Conservation (phyloP, 2,329 filamentous ascomycete genomes). For the Aschersonia sp. region DNA sequence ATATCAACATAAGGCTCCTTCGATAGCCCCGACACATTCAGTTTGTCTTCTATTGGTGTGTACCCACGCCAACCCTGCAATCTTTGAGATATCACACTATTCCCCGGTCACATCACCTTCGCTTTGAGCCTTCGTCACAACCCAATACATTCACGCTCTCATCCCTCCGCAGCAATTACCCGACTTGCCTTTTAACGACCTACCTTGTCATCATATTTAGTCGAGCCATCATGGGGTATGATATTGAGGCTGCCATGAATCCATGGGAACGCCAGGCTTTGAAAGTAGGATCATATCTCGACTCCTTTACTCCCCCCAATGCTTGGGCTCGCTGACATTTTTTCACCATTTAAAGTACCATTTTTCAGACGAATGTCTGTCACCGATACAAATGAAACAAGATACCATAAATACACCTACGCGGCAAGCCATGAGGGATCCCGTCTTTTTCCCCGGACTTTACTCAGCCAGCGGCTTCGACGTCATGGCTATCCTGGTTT, state of each 20-base stretch:
- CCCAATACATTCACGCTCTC: neutral
- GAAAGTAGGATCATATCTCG: slow-evolving; percentile 11
- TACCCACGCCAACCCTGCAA: no score
- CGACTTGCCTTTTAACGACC: neutral
- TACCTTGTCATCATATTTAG: neutral
- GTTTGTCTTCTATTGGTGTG: neutral
- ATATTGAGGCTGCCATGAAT: slow-evolving; percentile 11
- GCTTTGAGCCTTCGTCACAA: neutral
- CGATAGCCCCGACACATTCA: neutral
- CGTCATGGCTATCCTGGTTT: slow-evolving; percentile 24
- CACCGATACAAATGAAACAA: slow-evolving; percentile 1
- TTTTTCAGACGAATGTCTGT: slow-evolving; percentile 5
- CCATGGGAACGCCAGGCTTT: slow-evolving; percentile 20
- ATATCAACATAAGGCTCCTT: neutral
- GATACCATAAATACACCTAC: slow-evolving; percentile 1
- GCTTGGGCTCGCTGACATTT: neutral
- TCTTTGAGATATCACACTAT: neutral
- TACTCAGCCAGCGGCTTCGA: slow-evolving; percentile 42
- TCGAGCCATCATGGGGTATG: slow-evolving; percentile 1
- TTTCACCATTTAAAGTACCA: slow-evolving; percentile 6
- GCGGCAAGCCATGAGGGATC: slow-evolving; percentile 21
- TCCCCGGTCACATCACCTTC: neutral
- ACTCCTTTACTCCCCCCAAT: neutral
- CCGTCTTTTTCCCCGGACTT: slow-evolving; percentile 39
- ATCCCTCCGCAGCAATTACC: no score